Percentiles rank a stretch among this genome's conserved stretches.
Evolutionary conservation across 2,329 filamentous ascomycete genomes (phyloP).

Genomic region (Amesomyces nigricolor): DNA sequence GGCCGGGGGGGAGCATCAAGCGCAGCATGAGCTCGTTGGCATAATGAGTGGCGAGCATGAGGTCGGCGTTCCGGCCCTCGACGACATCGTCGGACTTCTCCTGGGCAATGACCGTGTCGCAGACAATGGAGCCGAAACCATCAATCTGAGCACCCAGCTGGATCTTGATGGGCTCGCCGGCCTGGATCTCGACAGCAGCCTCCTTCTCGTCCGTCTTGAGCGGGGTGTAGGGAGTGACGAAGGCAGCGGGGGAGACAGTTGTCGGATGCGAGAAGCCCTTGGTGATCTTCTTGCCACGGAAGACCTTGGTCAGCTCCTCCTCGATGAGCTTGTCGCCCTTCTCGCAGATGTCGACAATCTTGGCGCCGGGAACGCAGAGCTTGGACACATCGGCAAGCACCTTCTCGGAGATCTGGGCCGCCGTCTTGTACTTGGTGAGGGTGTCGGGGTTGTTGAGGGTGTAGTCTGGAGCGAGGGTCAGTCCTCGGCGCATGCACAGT

Average conservation of each 20-base stretch:
- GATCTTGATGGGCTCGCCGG: constrained; percentile 88
- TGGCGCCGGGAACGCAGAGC: constrained; percentile 74
- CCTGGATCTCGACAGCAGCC: constrained; percentile 71
- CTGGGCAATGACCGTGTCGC: constrained; percentile 78
- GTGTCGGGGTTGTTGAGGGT: constrained; percentile 87
- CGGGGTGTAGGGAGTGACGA: constrained; percentile 95
- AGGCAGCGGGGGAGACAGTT: constrained; percentile 88
- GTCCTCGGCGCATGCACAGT: constrained; percentile 3
- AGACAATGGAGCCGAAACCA: constrained; percentile 93
- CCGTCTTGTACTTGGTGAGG: constrained; percentile 98
- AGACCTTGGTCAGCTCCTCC: constrained; percentile 91
- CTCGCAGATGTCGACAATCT: constrained; percentile 91
- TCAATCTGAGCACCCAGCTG: constrained; percentile 99
- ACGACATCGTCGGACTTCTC: constrained; percentile 57
- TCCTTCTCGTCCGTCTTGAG: constrained; percentile 81
- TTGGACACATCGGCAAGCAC: constrained; percentile 79
- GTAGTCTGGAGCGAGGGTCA: constrained; percentile 58
- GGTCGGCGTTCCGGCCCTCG: constrained; percentile 74
- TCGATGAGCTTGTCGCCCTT: constrained; percentile 92
- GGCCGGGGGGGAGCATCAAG: constrained; percentile 84
- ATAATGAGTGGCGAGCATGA: constrained; percentile 87
- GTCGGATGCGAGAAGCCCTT: constrained; percentile 96
- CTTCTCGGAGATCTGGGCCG: constrained; percentile 90
- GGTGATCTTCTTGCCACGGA: constrained; percentile 93
- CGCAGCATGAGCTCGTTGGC: constrained; percentile 91